phyloP scores from a whole-genome alignment of 2,329 filamentous ascomycete species.

The Trichoderma afroharzianum region DNA sequence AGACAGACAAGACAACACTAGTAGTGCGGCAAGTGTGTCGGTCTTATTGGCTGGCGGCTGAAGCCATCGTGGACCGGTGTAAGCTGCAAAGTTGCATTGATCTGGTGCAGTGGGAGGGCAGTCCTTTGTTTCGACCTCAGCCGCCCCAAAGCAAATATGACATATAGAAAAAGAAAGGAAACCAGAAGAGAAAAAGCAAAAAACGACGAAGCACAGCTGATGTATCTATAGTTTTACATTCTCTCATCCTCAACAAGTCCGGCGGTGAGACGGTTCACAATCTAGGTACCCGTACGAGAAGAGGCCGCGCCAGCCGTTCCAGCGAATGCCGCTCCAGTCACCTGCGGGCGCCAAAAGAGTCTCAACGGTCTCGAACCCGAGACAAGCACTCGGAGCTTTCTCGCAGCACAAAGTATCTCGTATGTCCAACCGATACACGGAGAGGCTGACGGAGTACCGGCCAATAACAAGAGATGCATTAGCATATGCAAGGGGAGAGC shows the following conservation, averaged over 20 bases:
- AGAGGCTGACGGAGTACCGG: not conserved
- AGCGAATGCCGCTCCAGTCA: not conserved
- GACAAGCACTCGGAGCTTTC: not conserved
- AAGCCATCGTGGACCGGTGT: not conserved
- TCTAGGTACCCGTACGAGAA: not conserved
- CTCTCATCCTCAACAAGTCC: not conserved
- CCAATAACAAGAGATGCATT: not conserved
- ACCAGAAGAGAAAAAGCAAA: too few relatives aligned
- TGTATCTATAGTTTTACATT: not conserved
- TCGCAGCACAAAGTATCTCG: not conserved
- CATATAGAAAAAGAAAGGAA: not conserved
- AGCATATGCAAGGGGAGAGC: not conserved
- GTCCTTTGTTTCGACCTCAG: not conserved
- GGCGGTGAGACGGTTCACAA: not conserved
- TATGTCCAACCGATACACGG: not conserved
- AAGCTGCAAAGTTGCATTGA: not conserved
- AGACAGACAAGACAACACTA: not conserved
- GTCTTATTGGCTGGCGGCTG: not conserved
- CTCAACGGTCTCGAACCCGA: not conserved
- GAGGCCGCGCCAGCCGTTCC: slow-evolving; percentile 2
- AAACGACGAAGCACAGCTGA: not conserved
- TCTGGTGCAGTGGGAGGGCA: not conserved
- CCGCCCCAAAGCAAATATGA: not conserved
- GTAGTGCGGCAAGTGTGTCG: not conserved
- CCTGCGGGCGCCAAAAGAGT: slow-evolving; percentile 2